These are phyloP conservation scores for Neonothopanus nambi DNA, from an alignment of 1,284 basidiomycete genomes.

Conservation along the genomic window DNA sequence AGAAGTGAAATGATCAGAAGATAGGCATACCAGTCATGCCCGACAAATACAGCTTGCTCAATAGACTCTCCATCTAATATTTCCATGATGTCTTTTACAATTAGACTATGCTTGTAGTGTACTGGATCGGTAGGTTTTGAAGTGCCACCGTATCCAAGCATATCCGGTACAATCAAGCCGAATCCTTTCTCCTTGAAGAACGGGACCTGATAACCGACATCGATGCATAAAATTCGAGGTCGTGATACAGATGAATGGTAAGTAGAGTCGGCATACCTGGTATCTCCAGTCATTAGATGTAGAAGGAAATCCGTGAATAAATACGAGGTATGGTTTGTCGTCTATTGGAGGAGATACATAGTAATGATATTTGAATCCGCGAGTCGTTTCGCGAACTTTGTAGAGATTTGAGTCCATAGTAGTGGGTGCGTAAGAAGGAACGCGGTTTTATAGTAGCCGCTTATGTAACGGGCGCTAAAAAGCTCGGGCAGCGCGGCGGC, in stretches of 20 bases:
- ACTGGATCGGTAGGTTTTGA: constrained; percentile 41
- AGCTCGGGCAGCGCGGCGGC: no score
- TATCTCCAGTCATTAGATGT: constrained; percentile 44
- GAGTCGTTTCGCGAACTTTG: constrained; percentile 22
- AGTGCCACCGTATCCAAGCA: constrained; percentile 49
- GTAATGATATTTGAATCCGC: constrained; percentile 31
- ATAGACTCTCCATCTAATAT: constrained; percentile 41
- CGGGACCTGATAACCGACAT: constrained; percentile 17
- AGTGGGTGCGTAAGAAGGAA: neutral
- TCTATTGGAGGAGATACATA: constrained; percentile 26
- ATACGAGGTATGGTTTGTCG: constrained; percentile 38
- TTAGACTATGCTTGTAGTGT: constrained; percentile 38
- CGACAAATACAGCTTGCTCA: constrained; percentile 37
- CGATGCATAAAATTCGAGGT: neutral
- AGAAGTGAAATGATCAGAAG: no score
- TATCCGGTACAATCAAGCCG: constrained; percentile 49
- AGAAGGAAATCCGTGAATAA: constrained; percentile 48
- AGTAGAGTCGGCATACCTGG: constrained; percentile 29
- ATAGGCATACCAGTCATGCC: constrained; percentile 45
- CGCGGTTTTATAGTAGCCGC: no score
- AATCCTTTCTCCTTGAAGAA: constrained; percentile 46
- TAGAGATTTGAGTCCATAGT: constrained; percentile 12
- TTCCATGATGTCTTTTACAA: constrained; percentile 42
- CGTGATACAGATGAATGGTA: neutral
- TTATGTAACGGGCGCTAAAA: no score